These are phyloP conservation scores for Magnolia kwangsiensis DNA, from an alignment of 164 flowering plant species.

Conservation along the genomic window DNA sequence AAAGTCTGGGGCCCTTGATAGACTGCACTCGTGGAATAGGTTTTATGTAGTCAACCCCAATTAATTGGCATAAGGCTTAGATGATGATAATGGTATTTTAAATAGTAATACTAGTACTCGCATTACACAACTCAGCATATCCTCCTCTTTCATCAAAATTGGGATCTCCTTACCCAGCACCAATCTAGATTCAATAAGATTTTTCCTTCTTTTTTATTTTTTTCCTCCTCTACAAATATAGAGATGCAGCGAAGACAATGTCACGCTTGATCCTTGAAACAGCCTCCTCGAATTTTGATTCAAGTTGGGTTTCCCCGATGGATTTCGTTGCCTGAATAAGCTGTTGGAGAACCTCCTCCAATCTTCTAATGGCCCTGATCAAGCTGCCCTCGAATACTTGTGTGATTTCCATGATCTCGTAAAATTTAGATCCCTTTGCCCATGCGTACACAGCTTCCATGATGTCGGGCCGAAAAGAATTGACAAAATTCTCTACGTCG, in stretches of 20 bases:
- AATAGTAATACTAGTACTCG: too few species aligned
- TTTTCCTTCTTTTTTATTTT: too few species aligned
- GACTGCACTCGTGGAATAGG: too few species aligned
- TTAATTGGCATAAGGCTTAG: too few species aligned
- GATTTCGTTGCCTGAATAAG: conserved; percentile 82
- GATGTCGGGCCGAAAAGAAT: conserved; percentile 83
- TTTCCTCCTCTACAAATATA: conserved; percentile 55
- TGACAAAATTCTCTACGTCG: conserved; percentile 83
- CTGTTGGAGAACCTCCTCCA: conserved; percentile 97
- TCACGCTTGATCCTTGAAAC: conserved; percentile 94
- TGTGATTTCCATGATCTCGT: conserved; percentile 68
- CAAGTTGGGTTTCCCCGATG: conserved; percentile 85
- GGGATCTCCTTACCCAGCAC: too few species aligned
- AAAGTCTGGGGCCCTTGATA: too few species aligned
- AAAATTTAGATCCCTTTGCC: conserved; percentile 94
- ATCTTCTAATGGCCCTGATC: conserved; percentile 93
- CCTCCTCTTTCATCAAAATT: too few species aligned
- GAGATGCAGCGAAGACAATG: conserved; percentile 95
- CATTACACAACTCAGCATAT: too few species aligned
- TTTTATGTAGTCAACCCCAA: too few species aligned
- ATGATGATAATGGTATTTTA: too few species aligned
- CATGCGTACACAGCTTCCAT: conserved; percentile 98
- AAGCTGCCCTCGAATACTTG: conserved; percentile 95
- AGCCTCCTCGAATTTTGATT: conserved; percentile 80
- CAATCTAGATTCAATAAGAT: too few species aligned